Percentiles rank a stretch among this genome's conserved stretches.
Conservation (phyloP, 495 filamentous ascomycete genomes). For the Daldinia concentrica region DNA sequence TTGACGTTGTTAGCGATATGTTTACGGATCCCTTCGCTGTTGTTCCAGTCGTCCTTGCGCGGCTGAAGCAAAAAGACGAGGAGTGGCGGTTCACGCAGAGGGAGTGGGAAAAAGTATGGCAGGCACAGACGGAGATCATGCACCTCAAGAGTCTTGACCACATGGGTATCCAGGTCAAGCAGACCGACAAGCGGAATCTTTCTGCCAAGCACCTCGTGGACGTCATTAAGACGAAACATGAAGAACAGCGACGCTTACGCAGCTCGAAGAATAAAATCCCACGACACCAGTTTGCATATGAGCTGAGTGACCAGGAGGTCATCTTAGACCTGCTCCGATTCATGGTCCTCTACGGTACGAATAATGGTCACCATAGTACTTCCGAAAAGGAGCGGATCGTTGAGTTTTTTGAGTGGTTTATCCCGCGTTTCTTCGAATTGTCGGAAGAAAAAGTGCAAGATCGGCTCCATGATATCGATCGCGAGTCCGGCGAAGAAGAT, state of each 20-base stretch:
- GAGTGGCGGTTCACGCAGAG: conserved; percentile 96
- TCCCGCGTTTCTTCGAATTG: conserved; percentile 88
- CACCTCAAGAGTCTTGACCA: conserved; percentile 97
- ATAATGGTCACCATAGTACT: conserved; percentile 69
- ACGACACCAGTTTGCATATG: conserved; percentile 76
- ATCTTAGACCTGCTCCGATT: conserved; percentile 83
- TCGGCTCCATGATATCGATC: conserved; percentile 75
- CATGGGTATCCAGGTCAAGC: conserved; percentile 86
- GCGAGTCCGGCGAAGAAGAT: conserved; percentile 73
- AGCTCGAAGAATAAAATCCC: conserved; percentile 66
- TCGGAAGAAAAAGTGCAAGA: conserved; percentile 77
- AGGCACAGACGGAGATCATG: conserved; percentile 86
- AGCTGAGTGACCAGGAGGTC: conserved; percentile 79
- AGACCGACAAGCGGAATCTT: conserved; percentile 87
- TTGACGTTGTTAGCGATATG: conserved; percentile 82
- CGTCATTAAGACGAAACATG: conserved; percentile 85
- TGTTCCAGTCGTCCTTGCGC: conserved; percentile 83
- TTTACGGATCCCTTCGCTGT: conserved; percentile 82
- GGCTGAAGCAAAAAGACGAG: conserved; percentile 92
- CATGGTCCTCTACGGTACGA: conserved; percentile 77
- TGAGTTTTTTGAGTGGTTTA: conserved; percentile 87
- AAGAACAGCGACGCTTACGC: conserved; percentile 77
- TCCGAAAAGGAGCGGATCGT: conserved; percentile 79
- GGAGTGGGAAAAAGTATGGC: conserved; percentile 99
- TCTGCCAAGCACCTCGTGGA: conserved; percentile 84